Percentiles rank a stretch among this genome's conserved stretches.
Conservation (phyloP, 2,329 filamentous ascomycete genomes). For the Madurella fahalii region DNA sequence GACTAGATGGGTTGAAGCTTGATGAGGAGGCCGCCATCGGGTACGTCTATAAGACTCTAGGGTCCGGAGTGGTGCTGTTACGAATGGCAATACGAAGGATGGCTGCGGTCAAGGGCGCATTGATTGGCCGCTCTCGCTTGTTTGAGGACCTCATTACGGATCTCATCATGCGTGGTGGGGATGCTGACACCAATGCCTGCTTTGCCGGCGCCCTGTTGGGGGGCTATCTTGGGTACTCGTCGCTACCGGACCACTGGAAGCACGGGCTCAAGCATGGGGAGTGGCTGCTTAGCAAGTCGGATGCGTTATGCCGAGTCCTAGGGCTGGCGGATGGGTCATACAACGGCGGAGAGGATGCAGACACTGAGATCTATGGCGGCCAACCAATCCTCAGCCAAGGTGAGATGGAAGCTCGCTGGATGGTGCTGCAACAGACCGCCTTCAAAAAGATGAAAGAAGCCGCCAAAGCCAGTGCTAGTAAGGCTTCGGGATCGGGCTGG, state of each 20-base stretch:
- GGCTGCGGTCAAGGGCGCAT: conserved; percentile 11
- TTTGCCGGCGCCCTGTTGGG: conserved; percentile 49
- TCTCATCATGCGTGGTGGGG: conserved; percentile 49
- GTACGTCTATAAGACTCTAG: conserved; percentile 52
- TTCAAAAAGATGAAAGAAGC: conserved; percentile 19
- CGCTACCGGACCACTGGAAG: conserved; percentile 46
- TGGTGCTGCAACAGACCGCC: conserved; percentile 18
- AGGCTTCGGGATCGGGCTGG: conserved; percentile 7
- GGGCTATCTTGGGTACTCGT: conserved; percentile 43
- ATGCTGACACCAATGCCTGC: conserved; percentile 53
- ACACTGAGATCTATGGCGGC: conserved; percentile 41
- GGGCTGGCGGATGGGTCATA: conserved; percentile 36
- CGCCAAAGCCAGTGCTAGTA: conserved; percentile 6
- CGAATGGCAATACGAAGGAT: conserved; percentile 40
- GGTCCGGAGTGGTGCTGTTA: conserved; percentile 42
- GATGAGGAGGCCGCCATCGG: conserved; percentile 46
- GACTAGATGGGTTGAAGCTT: conserved; percentile 39
- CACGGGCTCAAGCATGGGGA: conserved; percentile 42
- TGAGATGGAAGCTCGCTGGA: conserved; percentile 32
- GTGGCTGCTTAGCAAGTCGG: conserved; percentile 44
- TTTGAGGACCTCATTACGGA: conserved; percentile 48
- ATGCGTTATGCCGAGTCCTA: conserved; percentile 37
- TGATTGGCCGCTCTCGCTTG: conserved; percentile 24
- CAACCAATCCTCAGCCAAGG: conserved; percentile 35
- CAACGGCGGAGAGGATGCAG: conserved; percentile 34